A percentile compares a stretch with the other conserved stretches of the same genome.
phyloP scores from a whole-genome alignment of 305 asterid genomes.

The Striga hermonthica region DNA sequence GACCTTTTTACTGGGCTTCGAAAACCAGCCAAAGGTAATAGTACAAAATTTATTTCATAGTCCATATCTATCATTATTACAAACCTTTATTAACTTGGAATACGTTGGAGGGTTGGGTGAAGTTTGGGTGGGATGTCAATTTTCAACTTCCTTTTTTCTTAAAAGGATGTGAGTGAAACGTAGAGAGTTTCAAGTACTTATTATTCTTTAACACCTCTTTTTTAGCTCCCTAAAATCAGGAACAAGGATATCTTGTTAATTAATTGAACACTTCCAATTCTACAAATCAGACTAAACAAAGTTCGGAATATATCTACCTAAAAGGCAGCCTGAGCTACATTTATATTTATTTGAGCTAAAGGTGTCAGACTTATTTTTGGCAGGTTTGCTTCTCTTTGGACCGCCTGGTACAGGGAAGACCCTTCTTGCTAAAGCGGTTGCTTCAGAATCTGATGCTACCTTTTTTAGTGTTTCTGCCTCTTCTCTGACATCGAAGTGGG shows the following conservation, averaged over 20 bases:
- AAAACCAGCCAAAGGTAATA: slow-evolving; percentile 88
- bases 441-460: slow-evolving; percentile 95
- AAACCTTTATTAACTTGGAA: not conserved
- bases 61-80: not conserved
- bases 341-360: slow-evolving; percentile 11
- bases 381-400: slow-evolving; percentile 95
- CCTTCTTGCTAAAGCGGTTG: slow-evolving; percentile 98
- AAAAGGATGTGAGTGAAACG: not conserved
- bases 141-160: not conserved
- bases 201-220: not conserved
- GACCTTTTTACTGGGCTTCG: slow-evolving; percentile 98
- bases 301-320: not conserved
- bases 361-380: slow-evolving; percentile 30
- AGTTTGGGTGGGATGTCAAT: not conserved
- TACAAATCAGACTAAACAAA: not conserved
- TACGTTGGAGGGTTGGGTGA: not conserved
- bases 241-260: not conserved
- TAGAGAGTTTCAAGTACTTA: not conserved
- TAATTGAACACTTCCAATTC: not conserved
- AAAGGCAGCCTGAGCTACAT: slow-evolving; percentile 16
- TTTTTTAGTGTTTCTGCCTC: slow-evolving; percentile 96
- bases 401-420: slow-evolving; percentile 99
- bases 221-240: not conserved
- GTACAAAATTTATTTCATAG: slow-evolving; percentile 25
- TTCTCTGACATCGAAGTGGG: slow-evolving; percentile 98